These are phyloP conservation scores for Blyttiomyces sp. DNA, from an alignment of 371 early-diverging fungal genomes.

Conservation along the genomic window DNA sequence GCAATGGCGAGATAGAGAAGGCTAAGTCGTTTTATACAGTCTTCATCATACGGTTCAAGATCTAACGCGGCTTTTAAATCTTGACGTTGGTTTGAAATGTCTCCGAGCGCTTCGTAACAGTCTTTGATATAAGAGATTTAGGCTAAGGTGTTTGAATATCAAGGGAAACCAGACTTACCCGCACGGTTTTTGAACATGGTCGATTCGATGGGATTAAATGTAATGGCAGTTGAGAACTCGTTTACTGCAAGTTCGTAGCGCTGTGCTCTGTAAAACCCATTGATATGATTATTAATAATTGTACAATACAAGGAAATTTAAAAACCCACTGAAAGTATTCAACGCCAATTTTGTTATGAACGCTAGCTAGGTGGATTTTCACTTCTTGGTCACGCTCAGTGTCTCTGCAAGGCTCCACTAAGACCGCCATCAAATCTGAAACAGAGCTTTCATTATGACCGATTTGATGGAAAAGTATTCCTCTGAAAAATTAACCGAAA, in stretches of 20 bases:
- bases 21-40: conserved; percentile 17
- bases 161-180: conserved; percentile 9
- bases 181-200: conserved; percentile 37
- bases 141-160: background rate
- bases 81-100: conserved; percentile 8
- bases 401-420: conserved; percentile 20
- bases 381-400: conserved; percentile 26
- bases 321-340: conserved; percentile 20
- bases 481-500: conserved; percentile 16
- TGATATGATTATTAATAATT: background rate
- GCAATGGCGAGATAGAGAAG: conserved; percentile 19
- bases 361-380: conserved; percentile 25
- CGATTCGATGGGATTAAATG: conserved; percentile 19
- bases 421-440: conserved; percentile 29
- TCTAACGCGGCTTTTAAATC: conserved; percentile 18
- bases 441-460: conserved; percentile 40
- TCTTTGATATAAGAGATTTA: conserved; percentile 9
- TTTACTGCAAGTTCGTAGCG: conserved; percentile 14
- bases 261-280: conserved; percentile 2
- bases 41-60: conserved; percentile 18
- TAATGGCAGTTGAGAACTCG: conserved; percentile 26
- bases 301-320: background rate
- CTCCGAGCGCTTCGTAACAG: conserved; percentile 15
- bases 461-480: conserved; percentile 32
- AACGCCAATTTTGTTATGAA: conserved; percentile 37